Base-by-base conservation (phyloP, 768 basidiomycete genomes). In the Psilocybe sp. region DNA sequence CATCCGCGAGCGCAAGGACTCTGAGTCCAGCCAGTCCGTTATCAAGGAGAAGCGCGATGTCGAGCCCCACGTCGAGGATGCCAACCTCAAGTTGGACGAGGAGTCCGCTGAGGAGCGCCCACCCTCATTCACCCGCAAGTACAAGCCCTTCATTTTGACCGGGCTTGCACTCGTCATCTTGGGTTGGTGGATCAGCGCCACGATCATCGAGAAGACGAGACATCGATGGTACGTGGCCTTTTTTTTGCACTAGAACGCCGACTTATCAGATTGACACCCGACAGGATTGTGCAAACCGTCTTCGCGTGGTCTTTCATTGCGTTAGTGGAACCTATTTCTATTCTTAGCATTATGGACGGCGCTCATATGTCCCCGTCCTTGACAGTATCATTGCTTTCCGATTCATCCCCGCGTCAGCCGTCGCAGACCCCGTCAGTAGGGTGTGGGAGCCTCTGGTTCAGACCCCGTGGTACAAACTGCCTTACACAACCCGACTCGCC, bases 131-230 rank as follows among this genome's bases (percentile, higher is more conserved):
- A 7, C 23, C 23, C 23, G 23, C 33, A 69, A 62, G 49, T 56
- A 66, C 47, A 70, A 76, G 10, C 72, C 75, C n/a, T 68, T 69
- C 57, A 62, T 82, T 41, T 69, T 91, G 33, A 66, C 64, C 41
- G 80, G 58, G 13, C 54, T 85, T 1, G 85, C 84, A 9, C 59
- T 73, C 11, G 62, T 84, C 44, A 89, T 93, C 55, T 70, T 92
- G 38, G 90, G 79, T 37, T 93, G 90, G 90, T 93, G 90, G 90
- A 83, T 93, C 33, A 85, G 84, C 52, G 69, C 90, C 8, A 90
- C 81, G 0, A 64, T 90, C 11, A 67, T 92, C 43, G 58, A 71
- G 47, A 81, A 75, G 5, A 92, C 91, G 3, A 80, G 90, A 45
- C 84, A 80, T 65, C 76, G 88, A 71, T 93, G 90, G 88, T 81